Percentiles rank a stretch among this genome's conserved stretches.
phyloP scores from a whole-genome alignment of 2,329 filamentous ascomycete genomes.

The Sporothrix protearum region DNA sequence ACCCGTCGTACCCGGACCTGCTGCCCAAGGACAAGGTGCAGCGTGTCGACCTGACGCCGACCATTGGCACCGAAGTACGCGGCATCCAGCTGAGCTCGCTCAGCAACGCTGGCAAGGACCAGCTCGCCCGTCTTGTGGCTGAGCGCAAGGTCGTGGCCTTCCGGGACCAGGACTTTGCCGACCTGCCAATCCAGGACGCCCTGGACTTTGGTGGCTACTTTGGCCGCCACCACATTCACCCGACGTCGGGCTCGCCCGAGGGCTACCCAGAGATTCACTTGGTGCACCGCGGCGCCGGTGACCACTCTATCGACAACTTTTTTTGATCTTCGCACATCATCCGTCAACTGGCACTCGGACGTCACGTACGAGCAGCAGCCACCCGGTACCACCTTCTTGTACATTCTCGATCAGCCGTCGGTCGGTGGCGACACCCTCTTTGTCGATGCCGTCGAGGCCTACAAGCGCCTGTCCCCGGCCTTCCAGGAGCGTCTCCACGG shows the following conservation, averaged over 20 bases:
- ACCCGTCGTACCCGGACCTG: slow-evolving; percentile 60
- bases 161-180: slow-evolving; percentile 63
- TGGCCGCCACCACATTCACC: slow-evolving; percentile 65
- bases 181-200: slow-evolving; percentile 61
- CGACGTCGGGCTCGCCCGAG: slow-evolving; percentile 64
- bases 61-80: slow-evolving; percentile 64
- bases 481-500: slow-evolving; percentile 78
- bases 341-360: slow-evolving; percentile 52
- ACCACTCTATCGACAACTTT: slow-evolving; percentile 57
- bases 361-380: slow-evolving; percentile 24
- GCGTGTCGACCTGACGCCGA: slow-evolving; percentile 59
- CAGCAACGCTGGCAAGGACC: slow-evolving; percentile 61
- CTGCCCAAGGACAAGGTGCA: slow-evolving; percentile 44
- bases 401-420: slow-evolving; percentile 75
- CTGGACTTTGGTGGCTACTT: slow-evolving; percentile 62
- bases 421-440: slow-evolving; percentile 85
- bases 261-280: slow-evolving; percentile 67
- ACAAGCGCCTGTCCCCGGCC: slow-evolving; percentile 68
- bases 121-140: slow-evolving; percentile 66
- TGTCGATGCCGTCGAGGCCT: slow-evolving; percentile 73
- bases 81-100: slow-evolving; percentile 65
- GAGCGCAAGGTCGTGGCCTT: slow-evolving; percentile 70
- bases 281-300: slow-evolving; percentile 66
- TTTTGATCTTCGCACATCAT: slow-evolving; percentile 67
- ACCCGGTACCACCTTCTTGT: slow-evolving; percentile 77